A percentile compares a stretch with the other conserved stretches of the same genome.
Evolutionary conservation across 768 basidiomycete genomes (phyloP).

Genomic region (Suillus sp.): DNA sequence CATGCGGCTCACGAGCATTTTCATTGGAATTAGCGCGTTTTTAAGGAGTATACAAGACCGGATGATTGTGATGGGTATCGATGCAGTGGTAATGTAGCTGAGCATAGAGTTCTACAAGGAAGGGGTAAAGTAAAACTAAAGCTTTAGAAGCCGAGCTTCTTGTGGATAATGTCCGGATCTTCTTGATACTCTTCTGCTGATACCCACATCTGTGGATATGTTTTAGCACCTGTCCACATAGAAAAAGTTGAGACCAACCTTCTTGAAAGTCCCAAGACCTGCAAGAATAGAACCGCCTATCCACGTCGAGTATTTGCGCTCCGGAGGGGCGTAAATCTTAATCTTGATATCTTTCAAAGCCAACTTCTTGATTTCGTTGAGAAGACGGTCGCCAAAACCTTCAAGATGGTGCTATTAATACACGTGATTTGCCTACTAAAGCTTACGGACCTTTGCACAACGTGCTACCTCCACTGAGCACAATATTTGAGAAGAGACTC

Average conservation of each 20-base stretch:
- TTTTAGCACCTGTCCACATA: slow-evolving; percentile 8
- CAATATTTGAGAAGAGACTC: slow-evolving; percentile 93
- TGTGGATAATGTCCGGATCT: slow-evolving; percentile 98
- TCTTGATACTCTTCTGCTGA: slow-evolving; percentile 99
- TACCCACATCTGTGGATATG: slow-evolving; percentile 87
- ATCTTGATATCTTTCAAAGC: slow-evolving; percentile 97
- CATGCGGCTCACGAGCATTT: slow-evolving; percentile 20
- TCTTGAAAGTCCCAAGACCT: slow-evolving; percentile 96
- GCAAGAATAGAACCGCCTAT: slow-evolving; percentile 97
- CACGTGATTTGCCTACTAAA: slow-evolving; percentile 8
- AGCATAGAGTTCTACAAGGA: slow-evolving; percentile 19
- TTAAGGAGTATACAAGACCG: slow-evolving; percentile 35
- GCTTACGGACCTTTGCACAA: slow-evolving; percentile 77
- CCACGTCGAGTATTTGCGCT: slow-evolving; percentile 97
- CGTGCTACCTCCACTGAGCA: slow-evolving; percentile 95
- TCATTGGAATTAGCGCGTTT: slow-evolving; percentile 27
- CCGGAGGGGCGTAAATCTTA: slow-evolving; percentile 99
- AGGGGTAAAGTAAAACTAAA: slow-evolving; percentile 1
- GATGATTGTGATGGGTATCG: slow-evolving; percentile 38
- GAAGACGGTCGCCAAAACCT: slow-evolving; percentile 95
- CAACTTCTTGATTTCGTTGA: slow-evolving; percentile 96
- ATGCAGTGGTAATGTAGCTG: slow-evolving; percentile 15
- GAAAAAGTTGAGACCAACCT: slow-evolving; percentile 51
- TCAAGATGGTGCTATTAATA: slow-evolving; percentile 22
- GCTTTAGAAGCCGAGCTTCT: slow-evolving; percentile 80